Conservation (phyloP, 352 stramenopile species). For the Globisporangium cystogenes region DNA sequence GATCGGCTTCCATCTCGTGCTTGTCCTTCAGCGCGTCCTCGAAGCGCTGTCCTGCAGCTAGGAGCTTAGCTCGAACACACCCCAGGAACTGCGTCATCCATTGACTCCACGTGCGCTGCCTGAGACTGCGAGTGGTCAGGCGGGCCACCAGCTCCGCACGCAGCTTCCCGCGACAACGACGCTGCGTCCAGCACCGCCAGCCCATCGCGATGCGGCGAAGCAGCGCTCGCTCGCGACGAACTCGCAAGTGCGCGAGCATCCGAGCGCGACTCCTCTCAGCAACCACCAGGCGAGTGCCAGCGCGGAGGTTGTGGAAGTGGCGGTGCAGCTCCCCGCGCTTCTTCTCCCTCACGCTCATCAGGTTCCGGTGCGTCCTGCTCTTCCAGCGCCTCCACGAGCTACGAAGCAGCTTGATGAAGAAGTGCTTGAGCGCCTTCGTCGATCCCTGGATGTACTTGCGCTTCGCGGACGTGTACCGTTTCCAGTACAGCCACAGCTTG, state of each 20-base stretch:
- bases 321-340: constrained; percentile 39
- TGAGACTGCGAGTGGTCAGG: constrained; percentile 13
- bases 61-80: constrained; percentile 13
- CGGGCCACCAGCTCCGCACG: constrained; percentile 12
- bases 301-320: constrained; percentile 48
- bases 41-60: constrained; percentile 9
- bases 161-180: constrained; percentile 18
- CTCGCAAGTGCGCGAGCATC: constrained; percentile 22
- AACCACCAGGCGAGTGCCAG: constrained; percentile 21
- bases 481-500: constrained; percentile 79
- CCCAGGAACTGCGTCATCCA: constrained; percentile 29
- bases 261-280: constrained; percentile 19
- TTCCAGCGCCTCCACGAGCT: constrained; percentile 50
- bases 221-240: constrained; percentile 18
- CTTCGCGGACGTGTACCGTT: constrained; percentile 61
- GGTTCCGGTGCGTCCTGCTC: constrained; percentile 25
- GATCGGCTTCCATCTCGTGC: constrained; percentile 35
- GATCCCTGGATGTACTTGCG: constrained; percentile 64
- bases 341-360: constrained; percentile 31
- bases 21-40: constrained; percentile 26
- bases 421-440: constrained; percentile 74
- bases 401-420: constrained; percentile 62
- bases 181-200: constrained; percentile 19
- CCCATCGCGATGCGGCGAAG: constrained; percentile 10
- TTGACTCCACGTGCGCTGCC: constrained; percentile 28